Conservation (phyloP, 345 rosid species). For the Citrus cavaleriei region DNA sequence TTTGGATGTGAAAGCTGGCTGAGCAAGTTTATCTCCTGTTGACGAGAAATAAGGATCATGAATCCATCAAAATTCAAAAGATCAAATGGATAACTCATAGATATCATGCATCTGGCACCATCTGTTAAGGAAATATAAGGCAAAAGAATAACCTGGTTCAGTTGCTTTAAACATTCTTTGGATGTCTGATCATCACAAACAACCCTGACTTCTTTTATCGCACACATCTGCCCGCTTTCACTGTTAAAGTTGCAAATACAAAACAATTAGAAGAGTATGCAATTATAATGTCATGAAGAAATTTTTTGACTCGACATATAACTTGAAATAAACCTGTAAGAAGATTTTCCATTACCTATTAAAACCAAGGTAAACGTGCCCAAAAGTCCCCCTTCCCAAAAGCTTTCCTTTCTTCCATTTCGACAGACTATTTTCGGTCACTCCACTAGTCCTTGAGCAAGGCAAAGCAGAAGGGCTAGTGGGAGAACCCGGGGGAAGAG, state of each 20-base stretch:
- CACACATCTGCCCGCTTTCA: conserved; percentile 91
- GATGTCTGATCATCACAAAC: conserved; percentile 76
- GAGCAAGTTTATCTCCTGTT: conserved; percentile 92
- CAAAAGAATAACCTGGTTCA: conserved; percentile 65
- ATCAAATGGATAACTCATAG: not conserved
- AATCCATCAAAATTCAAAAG: conserved; percentile 8
- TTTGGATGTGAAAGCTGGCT: conserved; percentile 84
- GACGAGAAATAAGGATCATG: conserved; percentile 8
- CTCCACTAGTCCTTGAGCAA: conserved; percentile 37
- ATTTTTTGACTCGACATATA: not conserved
- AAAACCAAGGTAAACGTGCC: conserved; percentile 90
- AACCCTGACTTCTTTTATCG: conserved; percentile 90
- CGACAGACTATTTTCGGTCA: conserved; percentile 39
- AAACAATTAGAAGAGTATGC: conserved; percentile 10
- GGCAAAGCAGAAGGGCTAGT: conserved; percentile 64
- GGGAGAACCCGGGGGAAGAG: conserved; percentile 93
- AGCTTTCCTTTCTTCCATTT: conserved; percentile 89
- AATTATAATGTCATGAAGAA: not conserved
- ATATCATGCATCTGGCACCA: not conserved
- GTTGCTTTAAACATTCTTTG: conserved; percentile 84
- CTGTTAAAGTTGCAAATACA: conserved; percentile 35
- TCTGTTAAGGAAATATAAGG: not conserved
- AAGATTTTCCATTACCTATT: conserved; percentile 52
- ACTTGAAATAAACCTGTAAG: not conserved
- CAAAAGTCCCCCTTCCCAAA: conserved; percentile 94